Evolutionary conservation across 768 basidiomycete species (phyloP), one percentile per base, ranked within the genome.

Genomic region (Trametes cinnabarina): DNA sequence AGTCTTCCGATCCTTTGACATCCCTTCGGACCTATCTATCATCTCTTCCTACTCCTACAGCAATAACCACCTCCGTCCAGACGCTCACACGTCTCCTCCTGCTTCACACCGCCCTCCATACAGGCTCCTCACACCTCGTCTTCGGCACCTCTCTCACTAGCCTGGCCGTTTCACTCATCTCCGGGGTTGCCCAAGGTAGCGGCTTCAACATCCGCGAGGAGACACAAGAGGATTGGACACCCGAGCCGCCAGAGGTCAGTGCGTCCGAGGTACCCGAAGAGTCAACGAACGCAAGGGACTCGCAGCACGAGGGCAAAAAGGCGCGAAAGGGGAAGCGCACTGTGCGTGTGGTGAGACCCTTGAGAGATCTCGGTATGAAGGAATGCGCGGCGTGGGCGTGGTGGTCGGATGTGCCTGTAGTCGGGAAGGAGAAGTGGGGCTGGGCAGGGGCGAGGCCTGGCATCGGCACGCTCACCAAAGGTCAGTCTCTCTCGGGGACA

Each of bases 111-210:
- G 85, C 91, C 4, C 71, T 73, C 23, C 76, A 79, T 1, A 79
- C 75, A 4, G 68, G 71, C 4, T 84, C 84, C n/a, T 91, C 91
- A 0, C 90, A 93, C 68, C 75, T 93, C 15, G 76, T 92, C 14
- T 78, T 92, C 12, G 92, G 92, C 60, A 87, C 90, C 14, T 86
- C 85, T 2, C 73, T 92, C n/a, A 92, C 92, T 1, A 84, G 86
- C 0, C 75, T 93, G 0, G 90, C 91, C 0, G 79, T 92, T 30
- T 81, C 83, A 20, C 72, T 92, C 20, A 87, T 92, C 56, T 84
- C 88, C 3, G 83, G 81, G 11, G 84, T 93, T 42, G 79, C 88
- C 0, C 86, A 88, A 68, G 92, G 92, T 12, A 83, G 85, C 3
- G 92, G 92, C 0, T 90, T 86, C 69, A 76, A 80, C 3, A 78